Evolutionary conservation across 768 basidiomycete species (phyloP), one percentile per base, ranked within the genome.

Genomic region (Postia placenta): DNA sequence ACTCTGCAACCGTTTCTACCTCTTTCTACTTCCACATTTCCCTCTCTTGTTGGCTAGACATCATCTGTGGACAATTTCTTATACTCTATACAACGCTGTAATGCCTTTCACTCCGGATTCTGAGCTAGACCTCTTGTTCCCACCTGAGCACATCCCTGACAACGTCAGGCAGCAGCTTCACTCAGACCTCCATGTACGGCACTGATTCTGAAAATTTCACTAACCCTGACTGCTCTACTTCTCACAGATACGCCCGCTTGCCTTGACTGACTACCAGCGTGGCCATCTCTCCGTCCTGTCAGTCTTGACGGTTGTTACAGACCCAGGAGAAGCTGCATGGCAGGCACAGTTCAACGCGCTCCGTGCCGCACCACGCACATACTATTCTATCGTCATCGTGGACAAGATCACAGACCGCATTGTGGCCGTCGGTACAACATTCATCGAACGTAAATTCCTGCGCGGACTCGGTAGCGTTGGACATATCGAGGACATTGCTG

Each of bases 401-500:
- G 77, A 85, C 65, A 79, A 81, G 48, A 62, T 72, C 12, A 76
- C 81, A 1, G 91, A 96, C 71, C 69, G 72, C 56, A 83, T 99
- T 62, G 85, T 94, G 39, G 94, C 75, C 19, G 81, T 85, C 33
- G 95, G 94, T 17, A 78, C 81, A 5, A 72, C 96, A 47, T 81
- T 98, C 62, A 67, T 98, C 55, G 96, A 99, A 69, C 86, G 87
- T 70, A 98, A 99, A 72, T 97, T 98, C 75, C 70, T 93, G 37
- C 78, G 93, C 35, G 81, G 79, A 1, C 71, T 90, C n/a, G 90
- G 91, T 19, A 75, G 76, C 54, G 89, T 92, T 12, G 96, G 94
- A 0, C 96, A 99, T 62, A 93, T 99, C 54, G 96, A 99, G 69
- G 96, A 99, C 64, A 96, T 99, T 53, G 94, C 92, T 2, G 94